Percentiles rank a stretch among this genome's conserved stretches.
Conservation (phyloP, 331 rosid species). For the Rosa hybrid region DNA sequence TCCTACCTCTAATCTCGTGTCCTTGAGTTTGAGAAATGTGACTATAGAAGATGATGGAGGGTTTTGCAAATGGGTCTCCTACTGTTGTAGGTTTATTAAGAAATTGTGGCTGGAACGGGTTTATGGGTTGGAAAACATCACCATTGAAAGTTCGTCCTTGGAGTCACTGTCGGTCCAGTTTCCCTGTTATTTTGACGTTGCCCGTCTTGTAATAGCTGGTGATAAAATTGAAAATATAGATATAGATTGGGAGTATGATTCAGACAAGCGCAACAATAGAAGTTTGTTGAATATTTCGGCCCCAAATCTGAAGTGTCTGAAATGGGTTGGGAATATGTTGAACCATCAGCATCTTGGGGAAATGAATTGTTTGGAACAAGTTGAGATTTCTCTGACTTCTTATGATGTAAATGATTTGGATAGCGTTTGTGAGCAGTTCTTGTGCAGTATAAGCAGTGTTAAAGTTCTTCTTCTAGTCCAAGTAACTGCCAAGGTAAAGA, state of each 20-base stretch:
- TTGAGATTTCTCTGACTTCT: background rate
- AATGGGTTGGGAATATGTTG: background rate
- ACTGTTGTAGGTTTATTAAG: background rate
- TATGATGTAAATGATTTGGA: background rate
- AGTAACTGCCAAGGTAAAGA: background rate
- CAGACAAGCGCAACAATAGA: background rate
- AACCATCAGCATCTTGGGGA: constrained; percentile 3
- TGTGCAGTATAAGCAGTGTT: background rate
- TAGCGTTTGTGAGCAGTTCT: background rate
- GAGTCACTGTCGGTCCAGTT: background rate
- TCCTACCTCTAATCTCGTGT: background rate
- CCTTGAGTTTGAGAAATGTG: background rate
- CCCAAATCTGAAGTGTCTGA: constrained; percentile 4
- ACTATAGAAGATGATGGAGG: background rate
- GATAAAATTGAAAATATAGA: background rate
- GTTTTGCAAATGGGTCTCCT: background rate
- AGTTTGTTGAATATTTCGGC: background rate
- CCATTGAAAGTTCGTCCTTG: background rate
- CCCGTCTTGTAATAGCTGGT: background rate
- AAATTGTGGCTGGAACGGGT: background rate
- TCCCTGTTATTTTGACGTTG: background rate
- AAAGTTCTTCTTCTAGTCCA: background rate
- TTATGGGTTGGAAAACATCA: background rate
- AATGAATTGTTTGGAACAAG: background rate
- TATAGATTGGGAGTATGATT: background rate